phyloP scores from a whole-genome alignment of 148 eudicot species.

The Amaranthus cruentus region DNA sequence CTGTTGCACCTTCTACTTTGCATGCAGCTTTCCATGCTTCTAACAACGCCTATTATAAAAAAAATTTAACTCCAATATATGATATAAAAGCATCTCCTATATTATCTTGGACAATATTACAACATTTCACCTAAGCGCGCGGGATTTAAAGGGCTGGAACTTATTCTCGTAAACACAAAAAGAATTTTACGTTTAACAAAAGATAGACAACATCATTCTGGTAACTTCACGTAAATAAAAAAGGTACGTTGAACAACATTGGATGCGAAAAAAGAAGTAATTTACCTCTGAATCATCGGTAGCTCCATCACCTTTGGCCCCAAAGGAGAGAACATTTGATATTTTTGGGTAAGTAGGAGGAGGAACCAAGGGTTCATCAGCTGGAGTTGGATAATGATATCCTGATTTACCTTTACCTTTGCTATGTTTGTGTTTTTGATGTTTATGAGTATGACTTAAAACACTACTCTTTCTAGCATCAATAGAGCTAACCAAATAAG shows the following conservation, averaged over 20 bases:
- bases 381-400: conserved; percentile 12
- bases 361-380: conserved; percentile 22
- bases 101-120: too few relatives aligned
- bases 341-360: conserved; percentile 20
- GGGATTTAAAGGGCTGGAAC: too few relatives aligned
- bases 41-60: conserved; percentile 50
- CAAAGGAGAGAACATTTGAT: conserved; percentile 40
- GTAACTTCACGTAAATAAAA: too few relatives aligned
- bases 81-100: too few relatives aligned
- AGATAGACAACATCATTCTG: too few relatives aligned
- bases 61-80: background rate
- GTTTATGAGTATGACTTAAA: conserved; percentile 22
- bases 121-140: too few relatives aligned
- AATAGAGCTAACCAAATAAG: conserved; percentile 26
- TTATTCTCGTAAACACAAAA: too few relatives aligned
- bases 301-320: conserved; percentile 71
- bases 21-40: conserved; percentile 78
- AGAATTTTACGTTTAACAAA: too few relatives aligned
- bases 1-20: conserved; percentile 40
- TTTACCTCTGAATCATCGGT: conserved; percentile 76
- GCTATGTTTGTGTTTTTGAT: conserved; percentile 26
- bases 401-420: conserved; percentile 24
- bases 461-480: conserved; percentile 44
- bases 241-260: too few relatives aligned
- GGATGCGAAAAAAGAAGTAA: background rate